Evolutionary conservation across 2,329 filamentous ascomycete species (phyloP).

Genomic region (Calonectria hongkongensis): DNA sequence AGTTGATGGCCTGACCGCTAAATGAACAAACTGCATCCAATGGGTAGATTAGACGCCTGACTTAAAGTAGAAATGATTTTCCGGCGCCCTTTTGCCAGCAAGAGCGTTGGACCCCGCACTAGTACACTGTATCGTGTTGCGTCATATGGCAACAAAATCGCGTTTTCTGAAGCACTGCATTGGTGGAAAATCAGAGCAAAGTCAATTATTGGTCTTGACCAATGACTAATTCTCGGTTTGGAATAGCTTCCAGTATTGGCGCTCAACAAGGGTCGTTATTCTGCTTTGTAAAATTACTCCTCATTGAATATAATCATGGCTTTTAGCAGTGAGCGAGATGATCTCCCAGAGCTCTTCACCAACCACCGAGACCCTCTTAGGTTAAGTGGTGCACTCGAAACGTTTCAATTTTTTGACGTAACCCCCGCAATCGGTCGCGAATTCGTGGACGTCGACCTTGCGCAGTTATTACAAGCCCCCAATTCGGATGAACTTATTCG

Average conservation of each 20-base stretch:
- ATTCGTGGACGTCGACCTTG: slow-evolving; percentile 73
- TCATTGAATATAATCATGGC: neutral
- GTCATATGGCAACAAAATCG: neutral
- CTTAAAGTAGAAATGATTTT: neutral
- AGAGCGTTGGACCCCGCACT: neutral
- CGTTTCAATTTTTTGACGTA: slow-evolving; percentile 73
- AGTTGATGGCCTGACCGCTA: no score
- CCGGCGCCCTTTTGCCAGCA: neutral
- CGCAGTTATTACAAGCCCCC: slow-evolving; percentile 75
- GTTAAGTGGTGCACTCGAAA: slow-evolving; percentile 69
- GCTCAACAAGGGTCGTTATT: no score
- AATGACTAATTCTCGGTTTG: neutral
- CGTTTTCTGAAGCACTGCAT: neutral
- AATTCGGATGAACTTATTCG: slow-evolving; percentile 78
- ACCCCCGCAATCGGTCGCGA: slow-evolving; percentile 79
- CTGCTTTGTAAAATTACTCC: neutral
- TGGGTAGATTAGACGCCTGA: no score
- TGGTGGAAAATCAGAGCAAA: neutral
- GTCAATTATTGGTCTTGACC: neutral
- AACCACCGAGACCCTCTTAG: slow-evolving; percentile 63
- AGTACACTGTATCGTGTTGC: neutral
- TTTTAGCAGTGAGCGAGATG: no score
- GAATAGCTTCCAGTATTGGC: neutral
- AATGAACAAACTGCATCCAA: no score
- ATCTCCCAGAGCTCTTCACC: neutral